Base-by-base conservation (phyloP, 805 yeast species). In the Spencermartinsiella europaea region DNA sequence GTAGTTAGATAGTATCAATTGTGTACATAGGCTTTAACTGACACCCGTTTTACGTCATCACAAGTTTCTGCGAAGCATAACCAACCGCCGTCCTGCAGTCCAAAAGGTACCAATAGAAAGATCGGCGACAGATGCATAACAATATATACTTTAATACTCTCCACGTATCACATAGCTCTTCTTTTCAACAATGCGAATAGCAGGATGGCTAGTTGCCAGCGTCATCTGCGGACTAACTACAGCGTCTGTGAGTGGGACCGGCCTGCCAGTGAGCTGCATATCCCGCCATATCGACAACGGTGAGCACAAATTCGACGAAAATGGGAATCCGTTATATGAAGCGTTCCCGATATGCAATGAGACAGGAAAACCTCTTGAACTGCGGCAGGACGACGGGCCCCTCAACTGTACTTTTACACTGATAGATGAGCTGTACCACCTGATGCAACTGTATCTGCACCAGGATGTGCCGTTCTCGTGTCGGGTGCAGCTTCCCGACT, bases 391-490 rank as follows among this genome's bases (percentile, higher is more conserved):
- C 2, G 61, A 63, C 21, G 78, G 74, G 51, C 75, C 75, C 46
- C 46, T 75, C 44, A 74, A 74, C 53, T 85, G 93, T 59, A 78
- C 90, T 2, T 66, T 85, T 21, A 65, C 65, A 4, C 72, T 85
- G 41, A 70, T 75, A 12, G 91, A 85, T 61, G 83, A 80, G 53
- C 57, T 79, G 35, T 85, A 75, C 59, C 93, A 85, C 58, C 61
- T 84, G 48, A 81, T 85, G 62, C 91, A 85, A 65, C 68, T 84
- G 40, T 84, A 84, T 60, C 68, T 85, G 37, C 93, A 85, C 62
- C 83, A 84, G 59, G 93, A 85, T 60, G 80, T 76, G 5, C 93
- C 93, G 22, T 78, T 80, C 59, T 74, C 84, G 40, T 85, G 93
- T 62, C 69, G 83, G 46, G 54, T 82, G 7, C 83, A 85, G 2